Base-by-base conservation (phyloP, 1,284 basidiomycete species). In the Xerocomus cyaneibrunnescens region DNA sequence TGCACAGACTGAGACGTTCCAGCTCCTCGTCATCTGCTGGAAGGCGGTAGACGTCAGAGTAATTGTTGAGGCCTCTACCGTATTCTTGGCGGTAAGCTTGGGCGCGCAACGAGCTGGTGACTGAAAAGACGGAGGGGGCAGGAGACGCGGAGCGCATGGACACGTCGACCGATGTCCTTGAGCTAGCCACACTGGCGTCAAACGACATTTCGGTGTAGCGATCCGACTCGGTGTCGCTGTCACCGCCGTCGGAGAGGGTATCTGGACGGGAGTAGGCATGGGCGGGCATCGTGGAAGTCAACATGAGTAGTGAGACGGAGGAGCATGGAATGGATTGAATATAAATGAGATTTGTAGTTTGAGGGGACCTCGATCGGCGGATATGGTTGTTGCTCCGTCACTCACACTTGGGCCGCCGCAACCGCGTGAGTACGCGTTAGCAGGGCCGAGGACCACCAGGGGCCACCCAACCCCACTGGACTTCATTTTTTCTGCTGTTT, bases 11-110 rank as follows among this genome's bases (percentile, higher is more conserved):
- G 30, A 89, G 76, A 48, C 88, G 78, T 25, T 81, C 74, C 23
- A 85, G 69, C 61, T 91, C 88, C 59, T 88, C 85, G 8, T 84
- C 82, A 58, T 91, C 89, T 22, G 85, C 88, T 13, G 88, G 85
- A 19, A 91, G 72, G 31, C 77, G 78, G 64, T 90, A 90, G 5
- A 89, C 77, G 42, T 90, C 85, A 1, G 87, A 89, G 56, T 87
- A 86, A 56, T 83, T 88, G 68, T 90, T 89, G 42, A 90, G 65
- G 22, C 74, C 77, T 31, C 88, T 74, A 0, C 88, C 88, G 55
- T 80, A 84, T 60, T 89, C 86, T 34, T 81, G 75, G 43, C 76
- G 78, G 66, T 81, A 85, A 1, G 80, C 76, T 35, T 78, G 75
- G 13, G 75, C 79, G 22, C 78, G 79, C 39, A 87, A 56, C 1